Conservation (phyloP, 2,329 filamentous ascomycete genomes). For the Ophioceras dolichostomum region DNA sequence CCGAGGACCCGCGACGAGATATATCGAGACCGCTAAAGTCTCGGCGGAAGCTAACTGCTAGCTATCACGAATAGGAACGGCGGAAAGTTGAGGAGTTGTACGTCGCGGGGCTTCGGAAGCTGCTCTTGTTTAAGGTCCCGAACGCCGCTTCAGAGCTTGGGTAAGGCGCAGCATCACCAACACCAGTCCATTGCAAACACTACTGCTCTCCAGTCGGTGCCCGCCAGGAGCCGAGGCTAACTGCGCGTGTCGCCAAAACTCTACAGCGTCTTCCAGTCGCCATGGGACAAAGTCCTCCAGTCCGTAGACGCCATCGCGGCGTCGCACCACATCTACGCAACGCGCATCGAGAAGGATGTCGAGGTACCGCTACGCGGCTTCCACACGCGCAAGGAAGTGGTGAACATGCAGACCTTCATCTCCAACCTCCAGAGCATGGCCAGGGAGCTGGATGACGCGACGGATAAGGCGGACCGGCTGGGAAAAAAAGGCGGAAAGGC, state of each 20-base stretch:
- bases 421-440: constrained; percentile 70
- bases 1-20: no score
- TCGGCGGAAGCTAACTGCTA: no score
- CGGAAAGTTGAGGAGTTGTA: constrained; percentile 87
- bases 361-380: constrained; percentile 75
- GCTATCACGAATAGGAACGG: constrained; percentile 55
- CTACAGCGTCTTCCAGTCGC: constrained; percentile 70
- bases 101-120: constrained; percentile 66
- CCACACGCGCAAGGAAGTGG: constrained; percentile 60
- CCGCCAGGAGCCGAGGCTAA: neutral
- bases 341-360: constrained; percentile 78
- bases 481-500: constrained; percentile 66
- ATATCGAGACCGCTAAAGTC: no score
- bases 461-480: constrained; percentile 77
- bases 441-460: constrained; percentile 72
- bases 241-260: neutral
- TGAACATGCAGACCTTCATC: constrained; percentile 69
- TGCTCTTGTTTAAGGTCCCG: constrained; percentile 61
- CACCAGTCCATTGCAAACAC: neutral
- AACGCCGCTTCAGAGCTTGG: constrained; percentile 74
- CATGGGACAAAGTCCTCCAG: constrained; percentile 79
- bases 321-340: constrained; percentile 70
- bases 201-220: constrained; percentile 4
- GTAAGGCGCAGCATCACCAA: constrained; percentile 48
- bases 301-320: constrained; percentile 71